Base-by-base conservation (phyloP, 208 protist species). In the Acanthamoeba lugdunensis region DNA sequence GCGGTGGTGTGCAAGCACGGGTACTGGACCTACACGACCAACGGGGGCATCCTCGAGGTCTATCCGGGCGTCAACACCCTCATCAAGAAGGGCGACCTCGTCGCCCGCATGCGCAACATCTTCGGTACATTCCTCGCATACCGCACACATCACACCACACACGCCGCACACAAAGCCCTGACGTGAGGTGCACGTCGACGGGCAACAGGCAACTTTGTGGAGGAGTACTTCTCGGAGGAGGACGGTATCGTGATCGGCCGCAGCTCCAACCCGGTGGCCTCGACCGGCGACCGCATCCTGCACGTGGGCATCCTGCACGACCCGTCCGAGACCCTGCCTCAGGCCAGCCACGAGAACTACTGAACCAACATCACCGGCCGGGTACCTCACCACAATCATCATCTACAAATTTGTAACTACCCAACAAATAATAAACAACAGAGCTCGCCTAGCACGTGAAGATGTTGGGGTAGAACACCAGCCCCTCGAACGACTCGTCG, bases 401-500 rank as follows among this genome's bases (percentile, higher is more conserved):
- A n/a, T n/a, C n/a, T n/a, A n/a, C n/a, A n/a, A n/a, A n/a, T n/a
- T n/a, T n/a, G n/a, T n/a, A n/a, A n/a, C n/a, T n/a, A n/a, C n/a
- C n/a, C n/a, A n/a, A n/a, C n/a, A n/a, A n/a, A n/a, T n/a, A n/a
- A n/a, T n/a, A n/a, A n/a, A n/a, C n/a, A n/a, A n/a, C n/a, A n/a
- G n/a, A n/a, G n/a, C n/a, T n/a, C n/a, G n/a, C n/a, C n/a, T n/a
- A n/a, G n/a, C n/a, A n/a, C n/a, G n/a, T n/a, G n/a, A n/a, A 96
- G n/a, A 96, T 93, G 75, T 96, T 96, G 23, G 45, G 41, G 50
- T 96, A 71, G n/a, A 95, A 96, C 56, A 94, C 75, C 48, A 95
- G 84, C 2, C 95, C 95, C 85, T 96, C 91, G 33, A 95, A 52
- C 18, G 95, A 94, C 90, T 96, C 95, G 85, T 96, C 95, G 45